phyloP scores from a whole-genome alignment of 768 basidiomycete genomes.

The Tubosaeta brunneosetosa region DNA sequence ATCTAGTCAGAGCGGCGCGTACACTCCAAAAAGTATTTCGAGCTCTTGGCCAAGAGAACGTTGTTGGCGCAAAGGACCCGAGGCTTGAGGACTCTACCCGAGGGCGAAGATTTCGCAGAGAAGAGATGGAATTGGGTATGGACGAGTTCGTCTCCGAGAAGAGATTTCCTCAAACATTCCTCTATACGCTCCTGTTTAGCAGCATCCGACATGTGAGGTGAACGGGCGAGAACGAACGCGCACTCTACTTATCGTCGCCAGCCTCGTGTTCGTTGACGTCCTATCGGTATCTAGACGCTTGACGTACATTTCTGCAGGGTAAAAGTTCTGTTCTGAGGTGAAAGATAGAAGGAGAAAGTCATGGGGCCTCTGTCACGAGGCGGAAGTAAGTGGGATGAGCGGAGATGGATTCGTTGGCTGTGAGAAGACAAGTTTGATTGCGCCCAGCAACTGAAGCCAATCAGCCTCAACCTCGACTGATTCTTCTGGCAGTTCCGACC shows the following conservation, averaged over 20 bases:
- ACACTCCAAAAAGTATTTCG: constrained; percentile 28
- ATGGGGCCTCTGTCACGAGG: neutral
- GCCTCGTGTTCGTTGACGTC: neutral
- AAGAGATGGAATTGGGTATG: constrained; percentile 32
- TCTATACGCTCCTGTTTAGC: constrained; percentile 12
- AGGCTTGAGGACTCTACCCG: constrained; percentile 13
- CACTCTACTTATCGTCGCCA: neutral
- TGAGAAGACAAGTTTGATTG: neutral
- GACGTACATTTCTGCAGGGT: no score
- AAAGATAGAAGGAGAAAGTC: neutral
- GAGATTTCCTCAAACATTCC: constrained; percentile 21
- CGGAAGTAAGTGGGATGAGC: neutral
- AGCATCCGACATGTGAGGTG: constrained; percentile 9
- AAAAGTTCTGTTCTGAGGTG: no score
- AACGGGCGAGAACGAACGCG: neutral
- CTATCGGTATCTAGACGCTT: neutral
- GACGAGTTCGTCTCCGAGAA: constrained; percentile 25
- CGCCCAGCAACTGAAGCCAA: neutral
- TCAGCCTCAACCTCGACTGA: neutral
- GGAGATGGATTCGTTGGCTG: neutral
- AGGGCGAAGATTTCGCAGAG: constrained; percentile 14
- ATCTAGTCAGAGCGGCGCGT: neutral
- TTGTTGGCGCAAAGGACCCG: constrained; percentile 28
- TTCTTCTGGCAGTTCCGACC: neutral
- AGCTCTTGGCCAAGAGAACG: constrained; percentile 20